Evolutionary conservation across 1,284 basidiomycete genomes (phyloP).

Genomic region (Moesziomyces sp.): DNA sequence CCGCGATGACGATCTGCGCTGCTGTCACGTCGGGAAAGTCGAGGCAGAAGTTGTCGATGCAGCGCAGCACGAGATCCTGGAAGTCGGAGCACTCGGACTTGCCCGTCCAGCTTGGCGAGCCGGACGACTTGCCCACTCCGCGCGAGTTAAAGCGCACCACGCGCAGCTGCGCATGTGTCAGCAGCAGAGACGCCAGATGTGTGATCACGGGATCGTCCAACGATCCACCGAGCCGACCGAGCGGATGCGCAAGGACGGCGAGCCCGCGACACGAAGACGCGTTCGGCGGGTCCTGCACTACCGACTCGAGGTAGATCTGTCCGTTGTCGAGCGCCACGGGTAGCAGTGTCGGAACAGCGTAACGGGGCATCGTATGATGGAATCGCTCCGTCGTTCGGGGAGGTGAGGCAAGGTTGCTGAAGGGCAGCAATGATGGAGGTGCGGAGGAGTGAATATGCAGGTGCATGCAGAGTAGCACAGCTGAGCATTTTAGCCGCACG

Average conservation of each 20-base stretch:
- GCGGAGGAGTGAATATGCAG: conserved; percentile 3
- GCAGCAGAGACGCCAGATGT: conserved; percentile 21
- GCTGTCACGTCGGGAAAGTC: conserved; percentile 18
- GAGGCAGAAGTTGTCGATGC: conserved; percentile 37
- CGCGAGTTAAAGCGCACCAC: conserved; percentile 52
- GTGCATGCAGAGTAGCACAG: background rate
- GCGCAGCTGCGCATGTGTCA: conserved; percentile 20
- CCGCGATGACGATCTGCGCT: conserved; percentile 19
- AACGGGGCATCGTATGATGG: conserved; percentile 25
- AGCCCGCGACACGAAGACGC: conserved; percentile 23
- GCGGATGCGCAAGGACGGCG: conserved; percentile 38
- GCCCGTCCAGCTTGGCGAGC: conserved; percentile 49
- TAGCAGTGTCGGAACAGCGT: conserved; percentile 22
- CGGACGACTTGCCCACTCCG: conserved; percentile 42
- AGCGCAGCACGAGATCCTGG: conserved; percentile 30
- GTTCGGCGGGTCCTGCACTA: conserved; percentile 32
- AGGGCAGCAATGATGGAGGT: background rate
- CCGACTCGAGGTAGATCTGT: conserved; percentile 30
- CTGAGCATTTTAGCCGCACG: background rate
- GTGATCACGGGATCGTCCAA: conserved; percentile 47
- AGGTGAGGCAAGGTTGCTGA: background rate
- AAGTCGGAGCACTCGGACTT: conserved; percentile 38
- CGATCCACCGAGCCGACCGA: conserved; percentile 44
- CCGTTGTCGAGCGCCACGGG: conserved; percentile 33
- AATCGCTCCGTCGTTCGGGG: background rate